Evolutionary conservation across 1,284 basidiomycete species (phyloP).

Genomic region (Coniferiporia weirii): DNA sequence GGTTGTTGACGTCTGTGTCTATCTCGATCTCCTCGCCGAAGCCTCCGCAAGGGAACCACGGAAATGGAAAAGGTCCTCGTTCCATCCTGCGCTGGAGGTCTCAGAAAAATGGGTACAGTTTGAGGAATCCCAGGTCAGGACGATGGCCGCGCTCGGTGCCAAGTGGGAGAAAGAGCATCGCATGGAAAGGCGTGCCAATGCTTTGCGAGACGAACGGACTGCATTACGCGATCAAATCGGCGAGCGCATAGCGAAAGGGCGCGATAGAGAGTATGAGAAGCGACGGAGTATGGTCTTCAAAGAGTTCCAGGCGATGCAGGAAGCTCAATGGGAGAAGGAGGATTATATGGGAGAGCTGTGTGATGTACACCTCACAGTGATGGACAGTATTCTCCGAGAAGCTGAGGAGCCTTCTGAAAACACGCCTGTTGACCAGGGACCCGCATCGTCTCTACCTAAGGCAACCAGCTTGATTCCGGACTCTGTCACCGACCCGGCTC

Average conservation of each 20-base stretch:
- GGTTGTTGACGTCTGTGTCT: constrained; percentile 53
- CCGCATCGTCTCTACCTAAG: not conserved
- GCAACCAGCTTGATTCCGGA: constrained; percentile 18
- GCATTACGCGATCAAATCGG: constrained; percentile 18
- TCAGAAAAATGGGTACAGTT: constrained; percentile 51
- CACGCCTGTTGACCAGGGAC: not conserved
- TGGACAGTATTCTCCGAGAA: constrained; percentile 44
- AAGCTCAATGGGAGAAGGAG: constrained; percentile 34
- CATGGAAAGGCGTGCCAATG: constrained; percentile 17
- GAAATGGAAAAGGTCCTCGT: constrained; percentile 15
- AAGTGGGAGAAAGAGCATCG: constrained; percentile 23
- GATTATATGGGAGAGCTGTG: constrained; percentile 36
- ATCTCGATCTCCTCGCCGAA: constrained; percentile 47
- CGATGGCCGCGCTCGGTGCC: constrained; percentile 33
- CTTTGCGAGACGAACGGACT: constrained; percentile 23
- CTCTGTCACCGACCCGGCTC: constrained; percentile 27
- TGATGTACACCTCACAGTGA: constrained; percentile 33
- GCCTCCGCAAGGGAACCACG: constrained; percentile 24
- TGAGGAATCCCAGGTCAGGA: constrained; percentile 54
- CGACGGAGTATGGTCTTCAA: constrained; percentile 18
- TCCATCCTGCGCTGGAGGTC: constrained; percentile 49
- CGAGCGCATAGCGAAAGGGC: constrained; percentile 21
- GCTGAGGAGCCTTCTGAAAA: constrained; percentile 25
- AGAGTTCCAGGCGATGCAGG: constrained; percentile 20
- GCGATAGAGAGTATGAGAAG: constrained; percentile 28